Conservation (phyloP, 495 filamentous ascomycete genomes). For the Penicillium subrubescens region DNA sequence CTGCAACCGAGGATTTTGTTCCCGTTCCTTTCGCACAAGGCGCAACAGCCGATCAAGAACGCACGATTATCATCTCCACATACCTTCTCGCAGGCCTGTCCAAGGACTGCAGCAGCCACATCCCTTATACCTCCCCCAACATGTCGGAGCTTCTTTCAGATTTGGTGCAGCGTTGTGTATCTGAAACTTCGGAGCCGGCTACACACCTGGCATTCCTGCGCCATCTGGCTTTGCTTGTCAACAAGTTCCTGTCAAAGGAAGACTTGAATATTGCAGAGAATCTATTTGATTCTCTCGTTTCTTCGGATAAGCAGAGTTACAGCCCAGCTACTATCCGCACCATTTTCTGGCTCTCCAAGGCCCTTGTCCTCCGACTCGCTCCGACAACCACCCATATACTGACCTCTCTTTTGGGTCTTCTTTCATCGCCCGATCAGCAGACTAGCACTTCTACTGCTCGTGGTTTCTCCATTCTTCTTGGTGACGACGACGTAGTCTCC, state of each 20-base stretch:
- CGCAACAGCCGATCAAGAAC: conserved; percentile 37
- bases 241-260: conserved; percentile 63
- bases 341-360: conserved; percentile 59
- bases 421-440: conserved; percentile 46
- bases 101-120: conserved; percentile 31
- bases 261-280: conserved; percentile 38
- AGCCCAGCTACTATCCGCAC: conserved; percentile 38
- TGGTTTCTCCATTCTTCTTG: conserved; percentile 62
- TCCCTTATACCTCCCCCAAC: conserved; percentile 38
- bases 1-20: conserved; percentile 32
- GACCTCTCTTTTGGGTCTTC: conserved; percentile 53
- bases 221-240: conserved; percentile 63
- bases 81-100: conserved; percentile 62
- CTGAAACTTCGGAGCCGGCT: conserved; percentile 35
- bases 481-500: conserved; percentile 66
- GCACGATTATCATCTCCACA: conserved; percentile 62
- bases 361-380: conserved; percentile 52
- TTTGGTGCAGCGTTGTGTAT: conserved; percentile 40
- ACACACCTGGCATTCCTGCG: conserved; percentile 57
- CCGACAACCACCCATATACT: conserved; percentile 52
- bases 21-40: conserved; percentile 45
- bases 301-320: conserved; percentile 21
- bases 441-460: conserved; percentile 54
- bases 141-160: conserved; percentile 44
- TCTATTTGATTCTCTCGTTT: conserved; percentile 39